These are phyloP conservation scores for Gyrodon lividus DNA, from an alignment of 768 basidiomycete genomes.

Conservation along the genomic window DNA sequence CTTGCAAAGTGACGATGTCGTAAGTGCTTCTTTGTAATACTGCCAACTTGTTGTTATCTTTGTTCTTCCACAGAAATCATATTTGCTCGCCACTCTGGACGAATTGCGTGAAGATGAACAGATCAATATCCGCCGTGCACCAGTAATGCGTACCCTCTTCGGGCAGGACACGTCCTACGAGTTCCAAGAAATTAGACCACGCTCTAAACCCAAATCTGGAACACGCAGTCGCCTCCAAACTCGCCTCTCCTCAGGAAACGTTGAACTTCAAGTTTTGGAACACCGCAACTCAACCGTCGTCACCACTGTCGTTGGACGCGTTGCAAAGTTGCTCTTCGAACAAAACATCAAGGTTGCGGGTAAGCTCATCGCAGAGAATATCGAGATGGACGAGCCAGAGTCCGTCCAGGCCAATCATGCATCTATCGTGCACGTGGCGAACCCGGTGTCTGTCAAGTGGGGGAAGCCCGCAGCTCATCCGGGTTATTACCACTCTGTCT, in stretches of 20 bases:
- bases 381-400: slow-evolving; percentile 15
- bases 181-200: slow-evolving; percentile 6
- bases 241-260: slow-evolving; percentile 6
- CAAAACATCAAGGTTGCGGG: slow-evolving; percentile 43
- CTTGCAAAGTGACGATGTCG: slow-evolving; percentile 45
- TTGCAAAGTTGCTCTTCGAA: slow-evolving; percentile 47
- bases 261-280: slow-evolving; percentile 36
- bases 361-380: slow-evolving; percentile 27
- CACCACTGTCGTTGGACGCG: slow-evolving; percentile 46
- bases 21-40: slow-evolving; percentile 30
- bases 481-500: slow-evolving; percentile 43
- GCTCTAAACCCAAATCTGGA: slow-evolving; percentile 9
- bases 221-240: slow-evolving; percentile 17
- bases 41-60: neutral
- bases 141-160: slow-evolving; percentile 39
- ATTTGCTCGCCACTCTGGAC: slow-evolving; percentile 38
- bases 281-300: slow-evolving; percentile 39
- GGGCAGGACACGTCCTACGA: slow-evolving; percentile 26
- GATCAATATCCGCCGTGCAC: slow-evolving; percentile 39
- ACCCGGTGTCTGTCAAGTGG: slow-evolving; percentile 38
- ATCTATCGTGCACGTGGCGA: slow-evolving; percentile 26
- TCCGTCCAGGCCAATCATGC: slow-evolving; percentile 1
- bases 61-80: slow-evolving; percentile 38
- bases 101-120: slow-evolving; percentile 35
- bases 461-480: slow-evolving; percentile 19